phyloP scores from a whole-genome alignment of 2,329 filamentous ascomycete species.

The Parastagonospora nodorum region DNA sequence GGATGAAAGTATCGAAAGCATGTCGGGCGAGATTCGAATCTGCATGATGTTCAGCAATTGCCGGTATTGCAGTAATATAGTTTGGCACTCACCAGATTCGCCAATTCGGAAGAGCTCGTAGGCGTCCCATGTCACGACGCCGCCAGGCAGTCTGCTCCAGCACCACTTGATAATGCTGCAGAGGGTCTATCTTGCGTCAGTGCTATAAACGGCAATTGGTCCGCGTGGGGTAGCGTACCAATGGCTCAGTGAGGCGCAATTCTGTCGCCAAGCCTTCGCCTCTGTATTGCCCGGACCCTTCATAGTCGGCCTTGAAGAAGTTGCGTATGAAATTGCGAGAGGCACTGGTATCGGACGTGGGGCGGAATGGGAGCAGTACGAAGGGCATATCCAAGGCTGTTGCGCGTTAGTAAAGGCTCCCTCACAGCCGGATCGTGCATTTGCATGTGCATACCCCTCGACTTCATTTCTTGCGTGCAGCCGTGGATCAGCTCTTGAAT shows the following conservation, averaged over 20 bases:
- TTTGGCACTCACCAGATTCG: conserved; percentile 72
- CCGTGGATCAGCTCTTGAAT: conserved; percentile 83
- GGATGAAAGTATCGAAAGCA: conserved; percentile 95
- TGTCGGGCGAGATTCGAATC: conserved; percentile 91
- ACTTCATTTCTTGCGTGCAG: conserved; percentile 91
- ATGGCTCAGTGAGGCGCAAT: conserved; percentile 87
- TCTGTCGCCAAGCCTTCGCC: conserved; percentile 81
- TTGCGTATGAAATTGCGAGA: conserved; percentile 91
- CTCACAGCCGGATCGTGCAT: neutral
- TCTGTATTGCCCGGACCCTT: conserved; percentile 61
- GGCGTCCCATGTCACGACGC: conserved; percentile 94
- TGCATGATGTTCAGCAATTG: conserved; percentile 44
- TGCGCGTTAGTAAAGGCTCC: conserved; percentile 22
- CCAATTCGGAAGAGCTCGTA: conserved; percentile 96
- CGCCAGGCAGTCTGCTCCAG: conserved; percentile 89
- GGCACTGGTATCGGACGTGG: conserved; percentile 86
- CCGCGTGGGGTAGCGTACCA: conserved; percentile 63
- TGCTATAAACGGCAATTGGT: conserved; percentile 6
- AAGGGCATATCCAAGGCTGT: conserved; percentile 89
- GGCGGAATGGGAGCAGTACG: conserved; percentile 90
- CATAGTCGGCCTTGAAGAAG: conserved; percentile 77
- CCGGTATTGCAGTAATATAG: conserved; percentile 3
- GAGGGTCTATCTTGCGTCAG: conserved; percentile 67
- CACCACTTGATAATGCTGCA: conserved; percentile 98
- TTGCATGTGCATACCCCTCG: conserved; percentile 69